Evolutionary conservation across 2,329 filamentous ascomycete genomes (phyloP), one percentile per base, ranked within the genome.

Genomic region (Didymosphaeria variabile): DNA sequence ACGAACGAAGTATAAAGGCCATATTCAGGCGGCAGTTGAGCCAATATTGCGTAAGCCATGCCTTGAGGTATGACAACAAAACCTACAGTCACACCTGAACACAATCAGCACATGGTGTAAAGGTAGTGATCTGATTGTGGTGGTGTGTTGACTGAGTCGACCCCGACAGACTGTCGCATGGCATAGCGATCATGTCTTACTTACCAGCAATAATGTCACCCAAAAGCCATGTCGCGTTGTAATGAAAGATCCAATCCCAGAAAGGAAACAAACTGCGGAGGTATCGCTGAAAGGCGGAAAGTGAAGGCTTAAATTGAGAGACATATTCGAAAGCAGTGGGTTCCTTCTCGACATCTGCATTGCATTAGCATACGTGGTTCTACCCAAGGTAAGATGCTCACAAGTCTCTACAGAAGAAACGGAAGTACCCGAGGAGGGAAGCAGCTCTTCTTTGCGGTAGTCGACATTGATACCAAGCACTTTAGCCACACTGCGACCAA

Each of bases 1-100:
- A 97, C 95, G 75, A 99, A 98, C 0, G 94, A 97, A 0, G 94
- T 95, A 79, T 97, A 97, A 0, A 98, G 86, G 55, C 94, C 94
- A 72, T 90, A 98, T 74, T 98, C 85, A 6, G 90, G 87, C 0
- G 87, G 85, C n/a, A 98, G 84, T 62, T 90, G 86, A 47, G 94
- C 94, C 29, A 98, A 85, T 63, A 89, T 84, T 32, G 94, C 94
- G 79, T 98, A 98, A 0, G 94, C 94, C 94, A 98, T 97, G 64
- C 93, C 91, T 76, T 98, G 94, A 6, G 94, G 94, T n/a, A 98
- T 92, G 29, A 97, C 93, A 26, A 93, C 91, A 54, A 90, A 85
- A 44, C 91, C 91, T 55, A 91, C 88, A 3, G 90, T 92, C 62
- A 91, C 84, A 81, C 87, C 85, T 87, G 23, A 12, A 19, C 17